phyloP scores from a whole-genome alignment of 495 filamentous ascomycete species.

The Clavariopsis aquatica region DNA sequence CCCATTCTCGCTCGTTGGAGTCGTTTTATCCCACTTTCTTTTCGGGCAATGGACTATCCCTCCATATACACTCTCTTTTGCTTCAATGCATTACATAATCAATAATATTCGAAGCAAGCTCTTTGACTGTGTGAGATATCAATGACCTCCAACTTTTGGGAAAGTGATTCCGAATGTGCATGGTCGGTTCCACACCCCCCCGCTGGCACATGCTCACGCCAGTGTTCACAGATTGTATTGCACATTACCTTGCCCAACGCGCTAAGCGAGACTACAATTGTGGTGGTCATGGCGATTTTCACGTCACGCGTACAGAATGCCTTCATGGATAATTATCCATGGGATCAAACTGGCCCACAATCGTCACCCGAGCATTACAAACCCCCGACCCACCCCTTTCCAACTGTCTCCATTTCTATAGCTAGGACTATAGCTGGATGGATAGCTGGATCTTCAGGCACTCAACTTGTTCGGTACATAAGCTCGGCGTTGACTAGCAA shows the following conservation, averaged over 20 bases:
- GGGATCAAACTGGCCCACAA: not conserved
- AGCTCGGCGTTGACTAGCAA: not conserved
- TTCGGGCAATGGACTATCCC: too few relatives aligned
- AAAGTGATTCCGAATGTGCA: too few relatives aligned
- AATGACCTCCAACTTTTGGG: too few relatives aligned
- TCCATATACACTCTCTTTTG: not conserved
- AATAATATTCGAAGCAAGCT: not conserved
- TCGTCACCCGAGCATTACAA: not conserved
- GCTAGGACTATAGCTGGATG: too few relatives aligned
- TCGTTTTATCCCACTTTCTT: not conserved
- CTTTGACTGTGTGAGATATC: too few relatives aligned
- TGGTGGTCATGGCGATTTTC: slow-evolving; percentile 12
- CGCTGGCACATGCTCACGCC: too few relatives aligned
- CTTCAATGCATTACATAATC: not conserved
- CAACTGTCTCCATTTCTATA: too few relatives aligned
- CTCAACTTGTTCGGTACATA: not conserved
- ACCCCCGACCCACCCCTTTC: too few relatives aligned
- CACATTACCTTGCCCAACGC: not conserved
- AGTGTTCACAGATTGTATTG: not conserved
- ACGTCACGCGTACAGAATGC: slow-evolving; percentile 14
- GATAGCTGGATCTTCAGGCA: not conserved
- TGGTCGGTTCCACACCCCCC: too few relatives aligned
- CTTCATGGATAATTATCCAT: not conserved
- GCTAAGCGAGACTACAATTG: not conserved
- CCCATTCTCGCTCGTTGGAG: not conserved